phyloP scores from a whole-genome alignment of 176 grass and related monocot genomes.

The Oryza nivara region DNA sequence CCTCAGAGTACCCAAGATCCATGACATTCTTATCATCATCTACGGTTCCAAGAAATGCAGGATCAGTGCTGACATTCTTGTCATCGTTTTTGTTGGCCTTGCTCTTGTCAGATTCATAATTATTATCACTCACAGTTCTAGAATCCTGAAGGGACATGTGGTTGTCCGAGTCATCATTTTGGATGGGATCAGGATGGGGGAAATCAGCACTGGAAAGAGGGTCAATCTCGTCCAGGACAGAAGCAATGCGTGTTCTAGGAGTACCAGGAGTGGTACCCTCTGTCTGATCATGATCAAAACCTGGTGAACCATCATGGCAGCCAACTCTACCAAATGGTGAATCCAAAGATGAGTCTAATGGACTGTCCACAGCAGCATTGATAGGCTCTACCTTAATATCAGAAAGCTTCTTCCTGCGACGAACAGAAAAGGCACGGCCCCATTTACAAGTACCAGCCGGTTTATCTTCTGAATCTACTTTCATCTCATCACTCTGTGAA shows the following conservation, averaged over 20 bases:
- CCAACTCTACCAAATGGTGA: slow-evolving; percentile 49
- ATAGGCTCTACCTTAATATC: slow-evolving; percentile 37
- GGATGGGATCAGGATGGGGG: neutral
- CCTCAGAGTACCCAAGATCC: slow-evolving; percentile 86
- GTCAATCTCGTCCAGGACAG: slow-evolving; percentile 44
- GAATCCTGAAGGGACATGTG: slow-evolving; percentile 28
- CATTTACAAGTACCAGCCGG: slow-evolving; percentile 23
- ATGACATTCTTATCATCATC: slow-evolving; percentile 76
- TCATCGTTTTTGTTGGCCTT: slow-evolving; percentile 53
- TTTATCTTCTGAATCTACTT: slow-evolving; percentile 43
- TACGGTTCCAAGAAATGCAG: slow-evolving; percentile 60
- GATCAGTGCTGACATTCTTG: slow-evolving; percentile 38
- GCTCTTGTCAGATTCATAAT: slow-evolving; percentile 37
- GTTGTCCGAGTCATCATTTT: slow-evolving; percentile 29
- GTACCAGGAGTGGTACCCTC: slow-evolving; percentile 48
- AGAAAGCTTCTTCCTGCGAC: slow-evolving; percentile 44
- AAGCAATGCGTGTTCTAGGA: slow-evolving; percentile 39
- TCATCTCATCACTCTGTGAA: slow-evolving; percentile 36
- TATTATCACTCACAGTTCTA: slow-evolving; percentile 38
- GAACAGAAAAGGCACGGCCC: slow-evolving; percentile 49
- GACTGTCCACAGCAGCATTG: slow-evolving; percentile 16
- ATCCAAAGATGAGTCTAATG: slow-evolving; percentile 35
- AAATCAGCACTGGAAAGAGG: slow-evolving; percentile 53
- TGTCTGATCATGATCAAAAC: slow-evolving; percentile 42
- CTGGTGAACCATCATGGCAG: slow-evolving; percentile 47